These are phyloP conservation scores for Camellia japonica DNA, from an alignment of 148 eudicot species.

Conservation along the genomic window DNA sequence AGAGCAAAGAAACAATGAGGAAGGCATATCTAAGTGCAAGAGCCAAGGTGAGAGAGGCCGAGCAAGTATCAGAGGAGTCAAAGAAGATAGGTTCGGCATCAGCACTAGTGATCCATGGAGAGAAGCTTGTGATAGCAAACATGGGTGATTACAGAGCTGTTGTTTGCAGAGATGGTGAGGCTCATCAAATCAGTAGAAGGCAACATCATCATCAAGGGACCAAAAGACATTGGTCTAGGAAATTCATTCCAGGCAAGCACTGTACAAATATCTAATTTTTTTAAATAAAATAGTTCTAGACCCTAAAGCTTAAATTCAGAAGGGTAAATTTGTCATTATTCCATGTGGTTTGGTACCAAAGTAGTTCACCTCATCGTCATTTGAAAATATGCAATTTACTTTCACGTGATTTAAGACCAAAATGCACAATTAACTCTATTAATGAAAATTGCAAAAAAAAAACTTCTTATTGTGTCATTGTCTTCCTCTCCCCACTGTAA, in stretches of 20 bases:
- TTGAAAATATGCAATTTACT: too few relatives aligned
- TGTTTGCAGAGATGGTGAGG: conserved; percentile 69
- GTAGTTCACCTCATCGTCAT: too few relatives aligned
- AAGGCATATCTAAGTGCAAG: conserved; percentile 50
- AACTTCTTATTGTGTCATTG: too few relatives aligned
- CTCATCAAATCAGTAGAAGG: conserved; percentile 45
- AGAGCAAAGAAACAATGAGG: conserved; percentile 56
- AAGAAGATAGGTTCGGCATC: conserved; percentile 46
- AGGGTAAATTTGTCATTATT: too few relatives aligned
- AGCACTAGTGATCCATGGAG: conserved; percentile 57
- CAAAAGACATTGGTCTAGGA: conserved; percentile 52
- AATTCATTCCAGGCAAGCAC: conserved; percentile 45
- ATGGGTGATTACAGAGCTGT: conserved; percentile 74
- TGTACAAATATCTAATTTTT: too few relatives aligned
- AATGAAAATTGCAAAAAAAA: too few relatives aligned
- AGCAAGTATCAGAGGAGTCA: conserved; percentile 20
- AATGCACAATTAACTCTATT: too few relatives aligned
- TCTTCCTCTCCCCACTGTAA: too few relatives aligned
- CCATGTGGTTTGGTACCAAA: too few relatives aligned
- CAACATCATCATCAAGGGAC: conserved; percentile 32
- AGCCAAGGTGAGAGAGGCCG: conserved; percentile 32
- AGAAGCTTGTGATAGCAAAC: conserved; percentile 65
- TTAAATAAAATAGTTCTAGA: too few relatives aligned
- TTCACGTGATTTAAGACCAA: too few relatives aligned
- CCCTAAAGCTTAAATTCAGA: not conserved